Base-by-base conservation (phyloP, 2,329 filamentous ascomycete genomes). In the Hypoxylon sp. region DNA sequence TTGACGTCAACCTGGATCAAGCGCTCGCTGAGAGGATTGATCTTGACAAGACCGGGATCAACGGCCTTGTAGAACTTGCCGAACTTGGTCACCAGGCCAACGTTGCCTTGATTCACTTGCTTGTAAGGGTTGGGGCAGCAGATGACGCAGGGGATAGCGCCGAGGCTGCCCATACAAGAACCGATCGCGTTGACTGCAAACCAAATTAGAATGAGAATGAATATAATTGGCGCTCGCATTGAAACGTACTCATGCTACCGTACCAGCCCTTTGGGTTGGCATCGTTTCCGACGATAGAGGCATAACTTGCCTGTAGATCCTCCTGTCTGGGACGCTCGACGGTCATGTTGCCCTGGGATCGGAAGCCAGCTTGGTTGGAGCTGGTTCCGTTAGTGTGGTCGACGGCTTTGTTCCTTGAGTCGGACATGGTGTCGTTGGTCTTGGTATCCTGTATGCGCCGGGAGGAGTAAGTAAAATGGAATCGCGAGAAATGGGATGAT, bases 1-100 rank as follows among this genome's bases (percentile, higher is more conserved):
- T 98, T 99, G 82, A 99, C 96, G 79, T 99, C 96, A 77, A 99
- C 91, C 75, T 96, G 93, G 72, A 93, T 90, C 43, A 99, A 86
- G 63, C 86, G 88, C 84, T 99, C 96, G 74, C 91, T 95, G 58
- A 98, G 88, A 2, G 95, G 95, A 83, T 99, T 99, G 85, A 99
- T 90, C 84, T 97, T 97, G 80, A 98, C 93, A 30, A 99, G 90
- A 78, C 96, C 96, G 2, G 96, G 96, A 79, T 99, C 96, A 71
- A 98, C 95, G 9, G 96, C 94, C 80, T 94, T 92, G 80, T 97
- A 93, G 82, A 99, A 98, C 70, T 90, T 86, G 75, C 96, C 96
- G 72, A 99, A 99, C 81, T 95, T 96, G 76, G 94, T 97, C 77
- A 99, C 91, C 46, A 99, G 87, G 66, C 96, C 96, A 51, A 99